A percentile compares a stretch with the other conserved stretches of the same genome.
phyloP scores from a whole-genome alignment of 768 basidiomycete genomes.

The Hemileccinum rubropunctum region DNA sequence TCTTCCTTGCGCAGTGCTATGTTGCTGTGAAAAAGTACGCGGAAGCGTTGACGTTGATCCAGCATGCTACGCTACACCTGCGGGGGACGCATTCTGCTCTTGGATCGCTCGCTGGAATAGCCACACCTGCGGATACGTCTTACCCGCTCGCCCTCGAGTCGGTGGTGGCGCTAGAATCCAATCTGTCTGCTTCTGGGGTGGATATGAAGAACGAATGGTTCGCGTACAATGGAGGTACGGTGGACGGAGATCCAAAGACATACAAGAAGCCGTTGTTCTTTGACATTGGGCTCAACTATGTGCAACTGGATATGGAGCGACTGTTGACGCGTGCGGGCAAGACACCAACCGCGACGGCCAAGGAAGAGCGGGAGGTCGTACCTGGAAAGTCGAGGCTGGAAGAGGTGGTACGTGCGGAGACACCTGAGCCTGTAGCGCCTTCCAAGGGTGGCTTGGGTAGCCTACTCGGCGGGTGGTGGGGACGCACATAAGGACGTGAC shows the following conservation, averaged over 20 bases:
- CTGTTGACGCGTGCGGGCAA: conserved; percentile 72
- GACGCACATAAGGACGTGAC: conserved; percentile 29
- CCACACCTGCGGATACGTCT: conserved; percentile 39
- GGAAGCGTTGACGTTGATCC: conserved; percentile 67
- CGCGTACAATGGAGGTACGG: conserved; percentile 66
- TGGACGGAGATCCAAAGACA: conserved; percentile 41
- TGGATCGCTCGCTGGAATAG: conserved; percentile 45
- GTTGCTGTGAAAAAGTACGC: conserved; percentile 65
- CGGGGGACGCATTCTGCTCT: conserved; percentile 65
- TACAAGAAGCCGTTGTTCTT: conserved; percentile 90
- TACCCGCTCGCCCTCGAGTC: conserved; percentile 49
- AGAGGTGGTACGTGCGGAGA: conserved; percentile 43
- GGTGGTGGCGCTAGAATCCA: conserved; percentile 52
- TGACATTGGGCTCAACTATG: conserved; percentile 92
- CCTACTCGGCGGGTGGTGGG: conserved; percentile 85
- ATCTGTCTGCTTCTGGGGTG: conserved; percentile 45
- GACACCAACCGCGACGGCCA: conserved; percentile 23
- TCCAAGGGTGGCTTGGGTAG: conserved; percentile 57
- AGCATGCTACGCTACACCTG: conserved; percentile 68
- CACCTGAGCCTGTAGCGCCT: conserved; percentile 48
- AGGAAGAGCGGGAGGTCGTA: conserved; percentile 15
- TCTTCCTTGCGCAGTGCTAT: conserved; percentile 78
- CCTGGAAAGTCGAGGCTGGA: conserved; percentile 51
- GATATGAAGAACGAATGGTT: conserved; percentile 77
- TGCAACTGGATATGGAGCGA: conserved; percentile 79